These are phyloP conservation scores for Suillus placidus DNA, from an alignment of 768 basidiomycete genomes.

Conservation along the genomic window DNA sequence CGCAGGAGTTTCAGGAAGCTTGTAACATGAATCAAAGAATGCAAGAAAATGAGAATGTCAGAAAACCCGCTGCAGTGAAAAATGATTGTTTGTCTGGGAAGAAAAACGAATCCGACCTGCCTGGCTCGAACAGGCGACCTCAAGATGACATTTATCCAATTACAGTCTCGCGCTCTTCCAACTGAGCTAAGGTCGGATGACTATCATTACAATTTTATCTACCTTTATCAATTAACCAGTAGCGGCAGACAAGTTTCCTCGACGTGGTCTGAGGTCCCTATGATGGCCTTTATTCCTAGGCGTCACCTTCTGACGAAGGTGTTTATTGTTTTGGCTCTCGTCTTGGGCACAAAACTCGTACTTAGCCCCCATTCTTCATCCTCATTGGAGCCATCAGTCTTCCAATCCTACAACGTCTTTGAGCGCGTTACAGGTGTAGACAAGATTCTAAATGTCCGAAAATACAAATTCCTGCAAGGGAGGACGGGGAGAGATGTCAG, in stretches of 20 bases:
- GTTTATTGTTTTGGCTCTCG: slow-evolving; percentile 17
- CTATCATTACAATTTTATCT: accelerated
- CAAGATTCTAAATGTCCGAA: slow-evolving; percentile 85
- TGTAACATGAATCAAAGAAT: background rate
- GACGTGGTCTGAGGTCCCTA: background rate
- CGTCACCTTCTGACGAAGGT: slow-evolving; percentile 30
- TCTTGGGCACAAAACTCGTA: slow-evolving; percentile 26
- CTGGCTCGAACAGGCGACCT: slow-evolving; percentile 67
- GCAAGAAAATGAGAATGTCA: background rate
- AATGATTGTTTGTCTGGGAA: too few relatives aligned
- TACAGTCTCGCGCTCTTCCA: slow-evolving; percentile 57
- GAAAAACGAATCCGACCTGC: slow-evolving; percentile 47
- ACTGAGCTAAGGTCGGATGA: slow-evolving; percentile 51
- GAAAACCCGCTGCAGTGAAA: background rate
- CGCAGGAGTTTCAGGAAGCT: background rate
- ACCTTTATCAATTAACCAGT: background rate
- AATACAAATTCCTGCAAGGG: slow-evolving; percentile 84
- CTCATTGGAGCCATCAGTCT: slow-evolving; percentile 29
- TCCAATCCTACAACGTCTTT: slow-evolving; percentile 61
- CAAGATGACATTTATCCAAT: slow-evolving; percentile 44
- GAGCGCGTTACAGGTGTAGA: slow-evolving; percentile 69
- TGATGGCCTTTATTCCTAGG: slow-evolving; percentile 35
- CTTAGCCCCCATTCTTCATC: slow-evolving; percentile 20
- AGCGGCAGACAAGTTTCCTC: background rate
- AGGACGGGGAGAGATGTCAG: slow-evolving; percentile 86